Percentiles rank a stretch among this genome's conserved stretches.
phyloP scores from a whole-genome alignment of 83 land plant species.

The Picea abies region DNA sequence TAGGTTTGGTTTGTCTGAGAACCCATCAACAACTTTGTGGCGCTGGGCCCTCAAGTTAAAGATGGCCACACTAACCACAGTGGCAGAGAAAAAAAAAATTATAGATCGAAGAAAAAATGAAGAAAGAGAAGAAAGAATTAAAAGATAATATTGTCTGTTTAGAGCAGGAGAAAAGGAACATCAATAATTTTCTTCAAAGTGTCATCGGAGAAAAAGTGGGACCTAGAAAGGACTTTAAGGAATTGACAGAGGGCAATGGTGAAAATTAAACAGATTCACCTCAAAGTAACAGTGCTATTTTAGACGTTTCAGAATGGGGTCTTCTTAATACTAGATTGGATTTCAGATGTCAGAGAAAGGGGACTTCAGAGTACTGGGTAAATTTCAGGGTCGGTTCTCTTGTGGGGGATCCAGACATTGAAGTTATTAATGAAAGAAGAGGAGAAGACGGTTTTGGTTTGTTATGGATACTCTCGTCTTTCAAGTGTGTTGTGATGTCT shows the following conservation, averaged over 20 bases:
- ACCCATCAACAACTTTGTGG: too few species aligned
- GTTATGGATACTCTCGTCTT: slow-evolving; percentile 25
- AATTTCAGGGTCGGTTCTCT: slow-evolving; percentile 30
- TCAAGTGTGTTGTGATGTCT: not conserved
- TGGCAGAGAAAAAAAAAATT: slow-evolving; percentile 46
- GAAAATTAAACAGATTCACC: slow-evolving; percentile 30
- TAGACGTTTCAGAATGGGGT: slow-evolving; percentile 56
- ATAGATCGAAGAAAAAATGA: slow-evolving; percentile 48
- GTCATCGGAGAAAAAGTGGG: slow-evolving; percentile 57
- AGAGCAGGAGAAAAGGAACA: slow-evolving; percentile 75
- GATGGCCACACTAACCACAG: slow-evolving; percentile 37
- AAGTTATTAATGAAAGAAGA: slow-evolving; percentile 20
- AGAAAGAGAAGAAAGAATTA: slow-evolving; percentile 41
- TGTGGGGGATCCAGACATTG: slow-evolving; percentile 23
- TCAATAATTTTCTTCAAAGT: slow-evolving; percentile 73
- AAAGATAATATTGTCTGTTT: slow-evolving; percentile 53
- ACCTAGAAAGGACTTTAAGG: slow-evolving; percentile 5
- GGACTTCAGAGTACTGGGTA: too few species aligned
- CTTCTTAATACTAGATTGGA: slow-evolving; percentile 49
- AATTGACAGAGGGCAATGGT: slow-evolving; percentile 9
- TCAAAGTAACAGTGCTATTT: slow-evolving; percentile 32
- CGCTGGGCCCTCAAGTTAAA: too few species aligned
- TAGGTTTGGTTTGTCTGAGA: too few species aligned
- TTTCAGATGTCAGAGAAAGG: too few species aligned
- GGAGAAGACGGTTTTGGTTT: slow-evolving; percentile 50